phyloP scores from a whole-genome alignment of 2,329 filamentous ascomycete species.

The Aspergillus intermedius region DNA sequence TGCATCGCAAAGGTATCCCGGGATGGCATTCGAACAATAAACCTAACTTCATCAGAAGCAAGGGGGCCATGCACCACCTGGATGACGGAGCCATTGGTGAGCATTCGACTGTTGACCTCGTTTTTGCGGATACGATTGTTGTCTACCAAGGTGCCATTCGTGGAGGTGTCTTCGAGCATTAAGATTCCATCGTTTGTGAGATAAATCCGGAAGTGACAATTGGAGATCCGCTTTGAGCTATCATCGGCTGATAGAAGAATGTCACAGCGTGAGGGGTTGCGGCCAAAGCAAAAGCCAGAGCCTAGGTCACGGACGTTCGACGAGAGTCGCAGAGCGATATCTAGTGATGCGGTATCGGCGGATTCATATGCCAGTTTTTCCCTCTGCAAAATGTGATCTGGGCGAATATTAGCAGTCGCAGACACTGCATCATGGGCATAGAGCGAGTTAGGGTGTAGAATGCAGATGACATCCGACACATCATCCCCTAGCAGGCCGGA shows the following conservation, averaged over 20 bases:
- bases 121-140: slow-evolving; percentile 56
- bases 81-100: slow-evolving; percentile 67
- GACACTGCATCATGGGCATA: slow-evolving; percentile 66
- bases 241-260: slow-evolving; percentile 63
- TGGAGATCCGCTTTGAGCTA: slow-evolving; percentile 70
- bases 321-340: slow-evolving; percentile 76
- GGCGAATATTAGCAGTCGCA: slow-evolving; percentile 45
- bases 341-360: slow-evolving; percentile 36
- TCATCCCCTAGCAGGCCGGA: slow-evolving; percentile 78
- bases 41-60: slow-evolving; percentile 60
- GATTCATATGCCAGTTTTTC: slow-evolving; percentile 38
- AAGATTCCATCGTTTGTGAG: slow-evolving; percentile 77
- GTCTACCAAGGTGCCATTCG: slow-evolving; percentile 92
- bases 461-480: slow-evolving; percentile 79
- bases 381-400: slow-evolving; percentile 56
- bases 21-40: slow-evolving; percentile 77
- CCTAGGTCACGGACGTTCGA: slow-evolving; percentile 61
- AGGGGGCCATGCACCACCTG: slow-evolving; percentile 53
- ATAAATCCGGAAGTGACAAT: slow-evolving; percentile 92
- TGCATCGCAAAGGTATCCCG: slow-evolving; percentile 61
- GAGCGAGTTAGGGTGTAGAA: slow-evolving; percentile 72
- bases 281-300: slow-evolving; percentile 79
- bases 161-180: slow-evolving; percentile 90
- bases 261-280: slow-evolving; percentile 67
- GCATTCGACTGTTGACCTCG: slow-evolving; percentile 52